Conservation (phyloP, 2,329 filamentous ascomycete genomes). For the Cercospora zeae-maydis region DNA sequence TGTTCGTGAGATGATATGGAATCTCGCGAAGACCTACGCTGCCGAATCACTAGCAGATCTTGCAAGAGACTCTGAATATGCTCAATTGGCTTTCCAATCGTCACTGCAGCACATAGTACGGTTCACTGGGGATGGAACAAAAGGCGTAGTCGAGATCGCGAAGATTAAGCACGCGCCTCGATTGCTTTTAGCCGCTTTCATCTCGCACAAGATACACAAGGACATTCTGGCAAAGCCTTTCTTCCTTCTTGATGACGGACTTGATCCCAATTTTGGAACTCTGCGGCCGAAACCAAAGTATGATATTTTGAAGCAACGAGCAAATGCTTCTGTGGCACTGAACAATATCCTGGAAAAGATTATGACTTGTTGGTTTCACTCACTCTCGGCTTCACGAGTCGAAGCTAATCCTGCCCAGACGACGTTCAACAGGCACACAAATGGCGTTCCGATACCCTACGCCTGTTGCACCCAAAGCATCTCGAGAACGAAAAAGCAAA, state of each 20-base stretch:
- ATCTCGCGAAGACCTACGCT: constrained; percentile 12
- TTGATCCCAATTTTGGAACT: background rate
- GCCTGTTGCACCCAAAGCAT: background rate
- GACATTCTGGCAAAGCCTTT: background rate
- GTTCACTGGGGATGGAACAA: background rate
- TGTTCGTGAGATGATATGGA: constrained; percentile 4
- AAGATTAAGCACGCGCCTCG: background rate
- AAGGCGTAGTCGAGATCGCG: background rate
- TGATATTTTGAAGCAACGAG: background rate
- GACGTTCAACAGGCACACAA: background rate
- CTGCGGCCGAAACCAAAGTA: background rate
- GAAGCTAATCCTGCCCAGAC: background rate
- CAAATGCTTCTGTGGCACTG: background rate
- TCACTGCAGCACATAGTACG: background rate
- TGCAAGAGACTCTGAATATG: background rate
- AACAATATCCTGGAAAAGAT: background rate
- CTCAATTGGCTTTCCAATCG: background rate
- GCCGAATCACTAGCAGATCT: background rate
- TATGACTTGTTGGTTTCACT: background rate
- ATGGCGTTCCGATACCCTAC: background rate
- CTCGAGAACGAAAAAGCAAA: background rate
- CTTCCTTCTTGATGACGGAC: background rate
- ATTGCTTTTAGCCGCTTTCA: background rate
- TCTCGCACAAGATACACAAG: background rate
- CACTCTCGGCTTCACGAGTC: background rate